phyloP scores from a whole-genome alignment of 1,139 yeast species.

The Lodderomyces oxycetoniae region DNA sequence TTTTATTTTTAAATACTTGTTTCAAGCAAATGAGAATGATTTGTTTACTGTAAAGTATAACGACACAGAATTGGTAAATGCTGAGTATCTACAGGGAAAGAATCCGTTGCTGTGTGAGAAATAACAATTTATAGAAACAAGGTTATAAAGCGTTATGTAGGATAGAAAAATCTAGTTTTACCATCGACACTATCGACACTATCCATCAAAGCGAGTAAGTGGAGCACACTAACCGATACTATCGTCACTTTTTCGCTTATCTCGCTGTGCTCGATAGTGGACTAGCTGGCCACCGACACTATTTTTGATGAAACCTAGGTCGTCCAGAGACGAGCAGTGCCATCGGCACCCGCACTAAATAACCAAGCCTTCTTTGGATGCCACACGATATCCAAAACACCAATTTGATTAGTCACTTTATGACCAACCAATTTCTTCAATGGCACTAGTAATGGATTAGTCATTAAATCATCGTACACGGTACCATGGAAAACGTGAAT shows the following conservation, averaged over 20 bases:
- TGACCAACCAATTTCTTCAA: conserved; percentile 95
- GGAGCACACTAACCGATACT: too few species aligned
- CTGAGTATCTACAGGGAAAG: conserved; percentile 15
- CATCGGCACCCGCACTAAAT: conserved; percentile 97
- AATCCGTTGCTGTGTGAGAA: too few species aligned
- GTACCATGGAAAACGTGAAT: conserved; percentile 96
- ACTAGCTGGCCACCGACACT: too few species aligned
- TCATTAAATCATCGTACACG: conserved; percentile 92
- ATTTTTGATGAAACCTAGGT: conserved; percentile 48
- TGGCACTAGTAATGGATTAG: conserved; percentile 94
- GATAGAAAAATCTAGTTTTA: too few species aligned
- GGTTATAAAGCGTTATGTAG: too few species aligned
- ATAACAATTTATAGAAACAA: too few species aligned
- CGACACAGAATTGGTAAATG: conserved; percentile 16
- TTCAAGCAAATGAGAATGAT: conserved; percentile 21
- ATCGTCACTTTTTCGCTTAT: too few species aligned
- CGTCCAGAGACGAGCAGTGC: conserved; percentile 95
- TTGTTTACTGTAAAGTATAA: conserved; percentile 21
- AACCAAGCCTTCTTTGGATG: conserved; percentile 99
- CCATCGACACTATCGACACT: too few species aligned
- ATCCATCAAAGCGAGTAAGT: too few species aligned
- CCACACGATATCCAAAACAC: conserved; percentile 90
- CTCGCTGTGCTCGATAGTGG: too few species aligned
- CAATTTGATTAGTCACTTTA: conserved; percentile 70
- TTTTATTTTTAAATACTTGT: conserved; percentile 28